Percentiles rank a stretch among this genome's conserved stretches.
phyloP scores from a whole-genome alignment of 2,329 filamentous ascomycete genomes.

The Colletotrichum musicola region DNA sequence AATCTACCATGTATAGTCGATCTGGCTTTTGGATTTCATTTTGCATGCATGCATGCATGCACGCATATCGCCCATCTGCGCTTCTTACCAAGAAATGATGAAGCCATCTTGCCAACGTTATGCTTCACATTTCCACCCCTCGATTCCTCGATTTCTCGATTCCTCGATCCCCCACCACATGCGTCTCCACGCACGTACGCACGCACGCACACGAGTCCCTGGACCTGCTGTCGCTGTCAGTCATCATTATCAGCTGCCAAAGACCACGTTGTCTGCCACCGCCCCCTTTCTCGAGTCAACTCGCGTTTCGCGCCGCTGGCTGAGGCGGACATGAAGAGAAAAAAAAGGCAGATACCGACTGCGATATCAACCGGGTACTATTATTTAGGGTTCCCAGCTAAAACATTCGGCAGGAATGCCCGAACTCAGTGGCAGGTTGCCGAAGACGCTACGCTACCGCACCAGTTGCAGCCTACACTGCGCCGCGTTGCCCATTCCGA shows the following conservation, averaged over 20 bases:
- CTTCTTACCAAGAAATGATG: background rate
- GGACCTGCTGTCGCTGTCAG: background rate
- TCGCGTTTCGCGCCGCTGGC: constrained; percentile 13
- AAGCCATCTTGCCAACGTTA: constrained; percentile 27
- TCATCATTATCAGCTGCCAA: constrained; percentile 8
- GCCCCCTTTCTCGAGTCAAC: constrained; percentile 17
- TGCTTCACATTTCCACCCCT: background rate
- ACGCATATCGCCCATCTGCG: background rate
- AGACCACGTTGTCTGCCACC: background rate
- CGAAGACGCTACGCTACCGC: background rate
- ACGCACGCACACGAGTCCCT: background rate
- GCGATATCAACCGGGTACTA: background rate
- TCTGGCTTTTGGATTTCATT: background rate
- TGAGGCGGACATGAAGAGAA: constrained; percentile 6
- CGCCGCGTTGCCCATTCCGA: background rate
- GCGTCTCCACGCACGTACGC: background rate
- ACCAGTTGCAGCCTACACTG: no score
- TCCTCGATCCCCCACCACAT: background rate
- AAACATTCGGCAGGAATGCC: constrained; percentile 12
- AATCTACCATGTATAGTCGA: no score
- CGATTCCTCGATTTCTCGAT: background rate
- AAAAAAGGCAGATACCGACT: constrained; percentile 23
- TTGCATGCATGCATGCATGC: constrained; percentile 10
- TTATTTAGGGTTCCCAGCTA: constrained; percentile 6
- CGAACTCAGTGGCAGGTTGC: constrained; percentile 6